Percentiles rank a stretch among this genome's conserved stretches.
phyloP scores from a whole-genome alignment of 805 yeast species.

The Yarrowia deformans region DNA sequence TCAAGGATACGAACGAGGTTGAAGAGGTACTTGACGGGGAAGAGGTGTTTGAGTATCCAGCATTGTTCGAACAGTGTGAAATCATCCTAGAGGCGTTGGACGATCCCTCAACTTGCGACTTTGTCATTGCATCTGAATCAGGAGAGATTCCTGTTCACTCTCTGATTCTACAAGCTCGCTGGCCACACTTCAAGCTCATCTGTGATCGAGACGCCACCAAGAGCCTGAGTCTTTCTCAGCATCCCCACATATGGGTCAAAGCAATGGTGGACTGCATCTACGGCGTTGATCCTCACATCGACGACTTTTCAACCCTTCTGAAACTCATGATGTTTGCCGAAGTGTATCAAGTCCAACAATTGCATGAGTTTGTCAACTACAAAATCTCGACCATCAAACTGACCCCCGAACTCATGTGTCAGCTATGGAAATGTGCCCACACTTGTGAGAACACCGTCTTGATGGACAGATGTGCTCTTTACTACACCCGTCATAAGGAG shows the following conservation, averaged over 20 bases:
- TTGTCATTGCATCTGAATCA: slow-evolving; percentile 4
- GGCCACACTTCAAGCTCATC: slow-evolving; percentile 30
- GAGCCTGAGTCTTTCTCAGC: slow-evolving; percentile 3
- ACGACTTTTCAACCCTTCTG: slow-evolving; percentile 10
- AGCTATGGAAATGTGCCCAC: slow-evolving; percentile 11
- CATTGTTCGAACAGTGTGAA: slow-evolving; percentile 8
- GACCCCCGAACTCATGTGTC: slow-evolving; percentile 8
- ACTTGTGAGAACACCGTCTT: slow-evolving; percentile 5
- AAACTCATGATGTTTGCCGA: slow-evolving; percentile 26
- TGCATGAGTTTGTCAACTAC: slow-evolving; percentile 22
- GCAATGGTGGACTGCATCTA: slow-evolving; percentile 27
- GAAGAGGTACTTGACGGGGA: neutral
- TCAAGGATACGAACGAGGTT: neutral
- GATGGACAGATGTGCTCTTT: slow-evolving; percentile 1
- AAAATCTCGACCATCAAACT: neutral
- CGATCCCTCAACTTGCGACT: slow-evolving; percentile 13
- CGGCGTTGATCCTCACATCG: slow-evolving; percentile 8
- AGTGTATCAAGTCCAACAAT: slow-evolving; percentile 10
- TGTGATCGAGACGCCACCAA: slow-evolving; percentile 2
- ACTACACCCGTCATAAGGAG: neutral
- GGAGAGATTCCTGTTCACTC: slow-evolving; percentile 21
- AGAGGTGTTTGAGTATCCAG: neutral
- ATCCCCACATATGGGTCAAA: slow-evolving; percentile 19
- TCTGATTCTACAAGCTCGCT: neutral
- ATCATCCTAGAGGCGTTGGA: slow-evolving; percentile 15